Evolutionary conservation across 208 protist genomes (phyloP).

Genomic region (Trypanosoma theileri): DNA sequence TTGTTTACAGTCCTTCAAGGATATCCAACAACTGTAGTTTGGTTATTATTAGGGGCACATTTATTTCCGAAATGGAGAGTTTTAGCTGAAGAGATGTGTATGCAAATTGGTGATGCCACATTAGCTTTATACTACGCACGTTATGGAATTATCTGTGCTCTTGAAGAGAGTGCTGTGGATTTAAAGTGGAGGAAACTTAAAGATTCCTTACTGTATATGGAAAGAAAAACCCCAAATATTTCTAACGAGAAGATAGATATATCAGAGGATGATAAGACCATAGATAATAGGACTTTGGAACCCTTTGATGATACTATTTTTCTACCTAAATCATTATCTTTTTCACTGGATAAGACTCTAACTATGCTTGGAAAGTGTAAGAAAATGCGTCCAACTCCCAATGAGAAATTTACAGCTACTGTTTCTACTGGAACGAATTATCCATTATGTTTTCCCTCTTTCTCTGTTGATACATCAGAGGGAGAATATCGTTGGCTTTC

Average conservation of each 20-base stretch:
- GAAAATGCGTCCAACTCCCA: not conserved
- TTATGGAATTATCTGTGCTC: not conserved
- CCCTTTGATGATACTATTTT: no score
- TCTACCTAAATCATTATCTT: not conserved
- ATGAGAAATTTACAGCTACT: not conserved
- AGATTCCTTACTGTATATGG: no score
- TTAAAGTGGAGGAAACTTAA: not conserved
- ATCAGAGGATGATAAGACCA: no score
- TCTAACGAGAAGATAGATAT: no score
- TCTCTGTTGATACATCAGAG: not conserved
- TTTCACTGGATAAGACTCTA: not conserved
- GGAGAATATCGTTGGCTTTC: conserved; percentile 21
- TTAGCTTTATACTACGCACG: not conserved
- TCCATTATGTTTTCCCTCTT: not conserved
- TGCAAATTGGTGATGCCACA: not conserved
- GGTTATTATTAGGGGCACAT: conserved; percentile 11
- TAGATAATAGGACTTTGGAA: no score
- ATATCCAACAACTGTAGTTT: conserved; percentile 13
- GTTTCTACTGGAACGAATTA: not conserved
- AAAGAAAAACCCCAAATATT: no score
- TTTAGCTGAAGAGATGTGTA: conserved; percentile 1
- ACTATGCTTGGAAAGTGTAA: not conserved
- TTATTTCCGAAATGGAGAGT: conserved; percentile 21
- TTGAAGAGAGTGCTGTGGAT: not conserved
- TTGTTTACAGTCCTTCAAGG: conserved; percentile 26